Evolutionary conservation across 345 rosid species (phyloP).

Genomic region (Sapria himalayana): DNA sequence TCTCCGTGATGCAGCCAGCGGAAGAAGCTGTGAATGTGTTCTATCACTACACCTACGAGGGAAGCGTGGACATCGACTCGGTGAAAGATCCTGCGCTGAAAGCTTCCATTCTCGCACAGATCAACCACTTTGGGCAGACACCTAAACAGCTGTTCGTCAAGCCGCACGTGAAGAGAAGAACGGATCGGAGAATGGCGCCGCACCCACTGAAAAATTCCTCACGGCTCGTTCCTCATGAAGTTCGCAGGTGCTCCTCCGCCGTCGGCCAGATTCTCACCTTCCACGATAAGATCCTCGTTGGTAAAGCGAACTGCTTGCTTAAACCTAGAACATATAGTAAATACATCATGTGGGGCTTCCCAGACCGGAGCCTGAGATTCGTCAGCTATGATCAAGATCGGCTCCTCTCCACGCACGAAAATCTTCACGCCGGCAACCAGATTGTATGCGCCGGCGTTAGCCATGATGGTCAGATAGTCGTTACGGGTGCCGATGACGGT

Average conservation of each 20-base stretch:
- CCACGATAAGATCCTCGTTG: conserved; percentile 71
- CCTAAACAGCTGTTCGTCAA: conserved; percentile 94
- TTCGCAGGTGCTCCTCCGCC: conserved; percentile 55
- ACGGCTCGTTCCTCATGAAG: conserved; percentile 71
- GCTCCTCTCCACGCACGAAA: conserved; percentile 85
- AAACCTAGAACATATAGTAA: conserved; percentile 81
- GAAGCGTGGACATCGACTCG: conserved; percentile 95
- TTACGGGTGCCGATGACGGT: conserved; percentile 93
- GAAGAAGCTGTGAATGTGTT: conserved; percentile 98
- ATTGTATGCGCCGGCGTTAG: conserved; percentile 70
- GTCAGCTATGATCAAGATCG: conserved; percentile 91
- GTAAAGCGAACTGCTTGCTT: conserved; percentile 49
- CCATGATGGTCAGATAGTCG: conserved; percentile 83
- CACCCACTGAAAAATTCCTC: conserved; percentile 74
- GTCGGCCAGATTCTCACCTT: conserved; percentile 56
- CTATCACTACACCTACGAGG: conserved; percentile 99
- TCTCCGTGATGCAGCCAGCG: too few relatives aligned
- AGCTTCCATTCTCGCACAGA: conserved; percentile 96
- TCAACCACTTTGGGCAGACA: conserved; percentile 98
- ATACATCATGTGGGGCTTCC: conserved; percentile 89
- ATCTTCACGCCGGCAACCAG: conserved; percentile 87
- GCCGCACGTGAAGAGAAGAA: conserved; percentile 68
- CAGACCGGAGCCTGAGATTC: conserved; percentile 91
- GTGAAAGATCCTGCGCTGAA: conserved; percentile 97
- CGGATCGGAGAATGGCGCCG: conserved; percentile 52